Base-by-base conservation (phyloP, 108 stramenopile species). In the Pseudonitzschia delicatissima region DNA sequence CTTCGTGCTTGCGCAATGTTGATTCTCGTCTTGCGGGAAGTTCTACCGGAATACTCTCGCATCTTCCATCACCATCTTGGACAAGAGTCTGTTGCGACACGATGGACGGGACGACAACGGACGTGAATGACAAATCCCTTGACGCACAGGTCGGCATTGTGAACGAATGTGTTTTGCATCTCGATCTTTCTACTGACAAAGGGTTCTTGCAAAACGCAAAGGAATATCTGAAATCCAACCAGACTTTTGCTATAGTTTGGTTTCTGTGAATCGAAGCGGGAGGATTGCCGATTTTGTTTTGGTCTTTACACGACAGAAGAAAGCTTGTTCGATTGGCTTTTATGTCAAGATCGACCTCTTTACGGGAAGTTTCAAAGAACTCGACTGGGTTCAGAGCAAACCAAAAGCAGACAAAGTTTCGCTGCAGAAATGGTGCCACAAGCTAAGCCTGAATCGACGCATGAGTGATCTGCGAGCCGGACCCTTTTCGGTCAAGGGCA, bases 211-310 rank as follows among this genome's bases (percentile, higher is more conserved):
- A 1, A 68, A 72, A 58, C 76, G 83, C 37, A 72, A 69, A 61
- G 69, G 66, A 21, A 67, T 73, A 42, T 73, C 45, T 59, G 81
- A 69, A 59, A 62, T 57, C 64, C 29, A 58, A 48, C 11, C 76
- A 57, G 77, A 84, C 23, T 86, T 76, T 71, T 73, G 57, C 27
- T 89, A 86, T 61, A 84, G 82, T 48, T 74, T 89, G 34, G 52
- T 86, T n/a, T 75, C 81, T 5, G 63, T 84, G 25, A 44, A 66
- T 31, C 25, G 67, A 17, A 74, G 70, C 52, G 69, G 68, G 0
- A 50, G 82, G 9, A 62, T 78, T 35, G 72, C 76, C 11, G 67
- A 63, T 13, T n/a, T 89, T 0, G 83, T 82, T 17, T 71, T 89
- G 18, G 77, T 71, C 0, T 89, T 89, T 71, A 45, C 55, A 0